These are phyloP conservation scores for Penicillium psychrofluorescens DNA, from an alignment of 495 filamentous ascomycete species.

Conservation along the genomic window DNA sequence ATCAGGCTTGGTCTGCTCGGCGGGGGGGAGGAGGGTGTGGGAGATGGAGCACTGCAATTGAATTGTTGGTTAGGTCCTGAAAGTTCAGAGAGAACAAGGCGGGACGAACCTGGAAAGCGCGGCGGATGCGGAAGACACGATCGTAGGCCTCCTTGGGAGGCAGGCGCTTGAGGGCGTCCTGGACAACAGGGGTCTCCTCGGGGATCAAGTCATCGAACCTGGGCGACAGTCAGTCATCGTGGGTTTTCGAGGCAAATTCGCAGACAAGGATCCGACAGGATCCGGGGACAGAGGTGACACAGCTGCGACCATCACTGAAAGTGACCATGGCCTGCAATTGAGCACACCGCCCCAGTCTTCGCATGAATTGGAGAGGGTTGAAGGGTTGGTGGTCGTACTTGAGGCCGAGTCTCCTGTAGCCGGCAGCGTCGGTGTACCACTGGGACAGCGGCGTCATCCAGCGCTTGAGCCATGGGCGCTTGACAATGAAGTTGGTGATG, in stretches of 20 bases:
- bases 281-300: no score
- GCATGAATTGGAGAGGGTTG: conserved; percentile 6
- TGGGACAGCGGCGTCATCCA: conserved; percentile 70
- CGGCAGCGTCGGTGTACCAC: conserved; percentile 79
- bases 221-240: conserved; percentile 8
- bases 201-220: conserved; percentile 90
- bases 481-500: conserved; percentile 62
- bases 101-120: conserved; percentile 75
- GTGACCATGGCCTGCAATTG: background rate
- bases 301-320: background rate
- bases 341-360: background rate
- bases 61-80: conserved; percentile 18
- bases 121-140: conserved; percentile 90
- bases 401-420: conserved; percentile 89
- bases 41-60: conserved; percentile 60
- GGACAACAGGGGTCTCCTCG: conserved; percentile 81
- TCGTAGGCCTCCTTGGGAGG: conserved; percentile 87
- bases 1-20: conserved; percentile 71
- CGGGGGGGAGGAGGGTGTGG: conserved; percentile 79
- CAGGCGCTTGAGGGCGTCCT: conserved; percentile 83
- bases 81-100: no score
- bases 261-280: no score
- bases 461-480: conserved; percentile 76
- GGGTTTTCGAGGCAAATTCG: no score
- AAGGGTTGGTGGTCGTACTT: conserved; percentile 44